Conservation (phyloP, 768 basidiomycete species). For the Neoboletus brunneissimus region DNA sequence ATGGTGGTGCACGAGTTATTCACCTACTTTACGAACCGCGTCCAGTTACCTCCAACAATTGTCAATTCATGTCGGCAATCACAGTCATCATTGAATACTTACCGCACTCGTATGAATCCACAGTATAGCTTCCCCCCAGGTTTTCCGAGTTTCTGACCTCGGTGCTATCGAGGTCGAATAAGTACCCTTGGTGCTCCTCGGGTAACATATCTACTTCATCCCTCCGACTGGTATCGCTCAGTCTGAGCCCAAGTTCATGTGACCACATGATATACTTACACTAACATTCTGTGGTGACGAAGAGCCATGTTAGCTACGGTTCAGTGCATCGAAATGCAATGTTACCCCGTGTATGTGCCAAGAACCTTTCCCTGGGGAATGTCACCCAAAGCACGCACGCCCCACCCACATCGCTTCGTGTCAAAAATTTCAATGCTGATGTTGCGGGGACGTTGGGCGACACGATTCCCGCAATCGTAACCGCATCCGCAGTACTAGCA, state of each 20-base stretch:
- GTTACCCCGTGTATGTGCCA: slow-evolving; percentile 68
- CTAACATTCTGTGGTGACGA: slow-evolving; percentile 36
- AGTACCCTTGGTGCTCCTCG: slow-evolving; percentile 42
- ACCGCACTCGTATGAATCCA: slow-evolving; percentile 56
- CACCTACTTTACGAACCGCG: slow-evolving; percentile 67
- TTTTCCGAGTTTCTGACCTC: slow-evolving; percentile 39
- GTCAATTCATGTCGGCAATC: slow-evolving; percentile 2
- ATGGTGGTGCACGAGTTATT: neutral
- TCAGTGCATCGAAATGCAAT: slow-evolving; percentile 10
- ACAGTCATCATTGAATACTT: slow-evolving; percentile 14
- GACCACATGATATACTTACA: slow-evolving; percentile 35
- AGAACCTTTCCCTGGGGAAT: slow-evolving; percentile 56
- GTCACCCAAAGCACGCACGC: slow-evolving; percentile 46
- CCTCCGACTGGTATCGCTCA: slow-evolving; percentile 37
- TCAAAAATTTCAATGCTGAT: slow-evolving; percentile 65
- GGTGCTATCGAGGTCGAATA: slow-evolving; percentile 64
- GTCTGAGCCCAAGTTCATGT: neutral
- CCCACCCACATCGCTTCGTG: slow-evolving; percentile 60
- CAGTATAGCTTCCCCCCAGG: slow-evolving; percentile 42
- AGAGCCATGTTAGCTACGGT: slow-evolving; percentile 1
- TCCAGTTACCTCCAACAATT: slow-evolving; percentile 61
- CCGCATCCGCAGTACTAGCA: slow-evolving; percentile 46
- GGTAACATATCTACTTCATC: slow-evolving; percentile 39
- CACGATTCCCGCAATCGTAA: slow-evolving; percentile 51
- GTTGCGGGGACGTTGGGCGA: slow-evolving; percentile 57